These are phyloP conservation scores for Macaranga tanarius DNA, from an alignment of 441 rosid genomes.

Conservation along the genomic window DNA sequence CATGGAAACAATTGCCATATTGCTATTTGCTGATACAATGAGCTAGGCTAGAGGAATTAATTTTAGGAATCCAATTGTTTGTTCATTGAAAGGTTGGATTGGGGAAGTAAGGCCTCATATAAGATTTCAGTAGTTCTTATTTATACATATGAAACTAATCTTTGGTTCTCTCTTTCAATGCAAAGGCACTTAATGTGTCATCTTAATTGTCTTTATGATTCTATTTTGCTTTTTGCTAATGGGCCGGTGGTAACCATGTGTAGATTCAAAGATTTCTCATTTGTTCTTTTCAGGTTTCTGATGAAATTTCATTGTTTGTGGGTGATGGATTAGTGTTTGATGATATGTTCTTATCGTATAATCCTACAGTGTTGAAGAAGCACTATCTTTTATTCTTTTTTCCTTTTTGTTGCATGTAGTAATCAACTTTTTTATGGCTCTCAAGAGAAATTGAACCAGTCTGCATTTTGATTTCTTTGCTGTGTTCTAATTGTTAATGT, in stretches of 20 bases:
- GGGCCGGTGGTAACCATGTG: background rate
- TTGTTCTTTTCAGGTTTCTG: background rate
- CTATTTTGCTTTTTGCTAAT: background rate
- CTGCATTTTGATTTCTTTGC: slow-evolving; percentile 5
- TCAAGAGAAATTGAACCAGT: background rate
- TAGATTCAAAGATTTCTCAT: background rate
- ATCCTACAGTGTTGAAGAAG: background rate
- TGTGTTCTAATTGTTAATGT: background rate
- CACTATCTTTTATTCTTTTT: too few species aligned
- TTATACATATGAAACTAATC: too few species aligned
- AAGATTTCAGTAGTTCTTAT: too few species aligned
- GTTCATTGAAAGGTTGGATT: too few species aligned
- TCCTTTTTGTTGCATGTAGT: background rate
- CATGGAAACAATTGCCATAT: too few species aligned
- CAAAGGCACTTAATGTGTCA: background rate
- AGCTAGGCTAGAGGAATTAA: too few species aligned
- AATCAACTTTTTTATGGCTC: background rate
- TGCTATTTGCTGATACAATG: too few species aligned
- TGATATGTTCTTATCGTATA: background rate
- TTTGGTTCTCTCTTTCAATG: too few species aligned
- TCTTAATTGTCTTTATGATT: too few species aligned
- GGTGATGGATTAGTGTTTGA: background rate
- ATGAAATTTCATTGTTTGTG: background rate
- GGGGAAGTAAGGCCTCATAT: too few species aligned
- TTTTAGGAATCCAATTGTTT: too few species aligned